Percentiles rank a stretch among this genome's conserved stretches.
Evolutionary conservation across 345 rosid genomes (phyloP).

Genomic region (Brassica nigra): DNA sequence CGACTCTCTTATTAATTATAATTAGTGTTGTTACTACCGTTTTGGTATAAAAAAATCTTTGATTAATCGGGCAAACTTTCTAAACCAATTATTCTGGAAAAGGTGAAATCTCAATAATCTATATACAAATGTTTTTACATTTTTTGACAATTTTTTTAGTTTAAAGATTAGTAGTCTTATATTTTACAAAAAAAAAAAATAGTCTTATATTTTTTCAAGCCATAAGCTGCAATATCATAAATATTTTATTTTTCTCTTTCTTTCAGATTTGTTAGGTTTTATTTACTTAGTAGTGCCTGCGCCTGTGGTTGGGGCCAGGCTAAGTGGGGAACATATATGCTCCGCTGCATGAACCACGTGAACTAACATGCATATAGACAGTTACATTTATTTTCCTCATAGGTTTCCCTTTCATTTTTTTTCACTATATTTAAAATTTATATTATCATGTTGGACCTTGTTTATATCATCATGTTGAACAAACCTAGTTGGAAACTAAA

Average conservation of each 20-base stretch:
- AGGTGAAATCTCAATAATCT: background rate
- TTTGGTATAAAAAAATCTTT: slow-evolving; percentile 1
- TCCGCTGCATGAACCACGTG: slow-evolving; percentile 45
- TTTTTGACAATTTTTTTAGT: background rate
- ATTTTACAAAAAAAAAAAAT: no score
- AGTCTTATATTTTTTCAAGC: background rate
- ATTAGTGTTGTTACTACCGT: slow-evolving; percentile 21
- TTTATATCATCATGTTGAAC: background rate
- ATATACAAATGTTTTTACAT: background rate
- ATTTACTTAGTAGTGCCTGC: background rate
- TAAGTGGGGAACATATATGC: slow-evolving; percentile 42
- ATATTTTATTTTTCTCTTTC: background rate
- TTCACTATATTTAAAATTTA: background rate
- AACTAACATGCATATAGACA: slow-evolving; percentile 37
- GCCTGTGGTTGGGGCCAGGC: slow-evolving; percentile 36
- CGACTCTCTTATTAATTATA: background rate
- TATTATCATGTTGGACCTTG: background rate
- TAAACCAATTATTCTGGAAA: slow-evolving; percentile 32
- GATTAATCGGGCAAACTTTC: slow-evolving; percentile 7
- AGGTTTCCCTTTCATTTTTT: slow-evolving; percentile 8
- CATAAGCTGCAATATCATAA: slow-evolving; percentile 25
- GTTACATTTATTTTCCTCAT: slow-evolving; percentile 30
- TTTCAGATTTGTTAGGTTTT: slow-evolving; percentile 30
- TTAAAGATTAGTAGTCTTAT: background rate
- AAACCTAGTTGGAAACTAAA: background rate